Percentiles rank a stretch among this genome's conserved stretches.
Evolutionary conservation across 306 rosid genomes (phyloP).

Genomic region (Glycine soja): DNA sequence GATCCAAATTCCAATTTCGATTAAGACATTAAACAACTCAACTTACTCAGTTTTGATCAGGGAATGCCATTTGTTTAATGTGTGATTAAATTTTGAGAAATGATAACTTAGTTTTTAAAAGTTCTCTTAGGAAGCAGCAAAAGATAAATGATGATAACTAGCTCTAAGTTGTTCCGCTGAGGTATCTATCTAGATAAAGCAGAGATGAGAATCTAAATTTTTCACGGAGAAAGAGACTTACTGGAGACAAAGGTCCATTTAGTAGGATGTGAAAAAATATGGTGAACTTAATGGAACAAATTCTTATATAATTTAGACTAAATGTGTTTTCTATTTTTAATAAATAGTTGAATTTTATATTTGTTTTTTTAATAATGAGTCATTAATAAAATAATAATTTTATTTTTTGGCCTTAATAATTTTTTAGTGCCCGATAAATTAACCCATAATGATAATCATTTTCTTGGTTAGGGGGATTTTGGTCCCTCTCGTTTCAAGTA

Average conservation of each 20-base stretch:
- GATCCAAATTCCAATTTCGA: background rate
- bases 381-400: too few relatives aligned
- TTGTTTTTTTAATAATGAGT: too few relatives aligned
- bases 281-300: conserved; percentile 27
- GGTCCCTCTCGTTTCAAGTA: background rate
- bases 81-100: background rate
- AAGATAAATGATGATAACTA: too few relatives aligned
- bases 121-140: too few relatives aligned
- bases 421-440: too few relatives aligned
- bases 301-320: background rate
- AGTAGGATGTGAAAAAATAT: background rate
- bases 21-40: background rate
- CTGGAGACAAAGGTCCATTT: background rate
- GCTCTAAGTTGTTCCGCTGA: too few relatives aligned
- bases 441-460: background rate
- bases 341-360: too few relatives aligned
- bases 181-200: too few relatives aligned
- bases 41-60: background rate
- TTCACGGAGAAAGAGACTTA: background rate
- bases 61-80: background rate
- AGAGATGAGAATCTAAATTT: background rate
- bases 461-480: background rate
- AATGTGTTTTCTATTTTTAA: too few relatives aligned
- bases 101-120: background rate
- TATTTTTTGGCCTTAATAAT: too few relatives aligned